A percentile compares a stretch with the other conserved stretches of the same genome.
Conservation (phyloP, 2,329 filamentous ascomycete genomes). For the Eurotiales sp. region DNA sequence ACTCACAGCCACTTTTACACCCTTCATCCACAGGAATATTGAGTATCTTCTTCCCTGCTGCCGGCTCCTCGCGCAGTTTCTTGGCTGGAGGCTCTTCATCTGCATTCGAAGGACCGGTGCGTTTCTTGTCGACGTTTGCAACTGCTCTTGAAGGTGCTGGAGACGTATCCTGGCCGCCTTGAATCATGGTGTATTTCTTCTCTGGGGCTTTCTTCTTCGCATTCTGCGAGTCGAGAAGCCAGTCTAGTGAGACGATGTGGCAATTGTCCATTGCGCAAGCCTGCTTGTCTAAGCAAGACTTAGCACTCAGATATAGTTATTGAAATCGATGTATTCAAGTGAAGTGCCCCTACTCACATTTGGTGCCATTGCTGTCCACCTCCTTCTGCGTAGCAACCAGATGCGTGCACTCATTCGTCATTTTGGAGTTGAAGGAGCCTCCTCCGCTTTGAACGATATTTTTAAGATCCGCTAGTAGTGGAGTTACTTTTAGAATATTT, state of each 20-base stretch:
- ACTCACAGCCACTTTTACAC: conserved; percentile 25
- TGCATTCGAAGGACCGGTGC: conserved; percentile 19
- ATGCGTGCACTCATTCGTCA: conserved; percentile 35
- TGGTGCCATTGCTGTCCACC: conserved; percentile 31
- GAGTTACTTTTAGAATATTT: no score
- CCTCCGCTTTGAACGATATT: conserved; percentile 30
- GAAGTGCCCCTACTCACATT: conserved; percentile 27
- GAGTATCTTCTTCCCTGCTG: conserved; percentile 39
- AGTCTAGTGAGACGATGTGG: conserved; percentile 54
- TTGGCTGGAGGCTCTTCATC: conserved; percentile 27
- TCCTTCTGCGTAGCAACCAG: conserved; percentile 36
- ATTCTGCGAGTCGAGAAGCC: conserved; percentile 56
- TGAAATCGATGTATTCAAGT: no score
- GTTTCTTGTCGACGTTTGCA: conserved; percentile 23
- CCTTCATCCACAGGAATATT: conserved; percentile 48
- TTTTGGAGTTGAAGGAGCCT: conserved; percentile 28
- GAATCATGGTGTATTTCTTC: conserved; percentile 32
- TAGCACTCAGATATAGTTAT: not conserved
- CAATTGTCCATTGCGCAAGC: conserved; percentile 44
- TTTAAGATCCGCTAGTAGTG: conserved; percentile 27
- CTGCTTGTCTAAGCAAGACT: conserved; percentile 28
- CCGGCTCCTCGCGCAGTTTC: conserved; percentile 45
- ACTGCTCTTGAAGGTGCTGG: no score
- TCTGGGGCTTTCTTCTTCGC: conserved; percentile 40
- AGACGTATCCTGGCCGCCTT: conserved; percentile 14